A percentile compares a stretch with the other conserved stretches of the same genome.
phyloP scores from a whole-genome alignment of 306 rosid genomes.

The Fragaria vesca region DNA sequence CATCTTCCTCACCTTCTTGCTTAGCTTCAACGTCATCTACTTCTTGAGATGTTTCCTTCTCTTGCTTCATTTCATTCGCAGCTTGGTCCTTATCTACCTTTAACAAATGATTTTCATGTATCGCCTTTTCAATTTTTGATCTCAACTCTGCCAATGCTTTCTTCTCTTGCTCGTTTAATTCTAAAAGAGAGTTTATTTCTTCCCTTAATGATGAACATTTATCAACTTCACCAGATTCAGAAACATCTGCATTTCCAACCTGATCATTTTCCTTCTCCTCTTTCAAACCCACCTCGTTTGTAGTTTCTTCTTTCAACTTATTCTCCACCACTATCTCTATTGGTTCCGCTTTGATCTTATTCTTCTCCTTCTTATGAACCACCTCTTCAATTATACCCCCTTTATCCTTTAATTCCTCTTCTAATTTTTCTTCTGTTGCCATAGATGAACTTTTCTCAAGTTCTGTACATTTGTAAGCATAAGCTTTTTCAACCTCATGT shows the following conservation, averaged over 20 bases:
- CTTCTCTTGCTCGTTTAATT: constrained; percentile 13
- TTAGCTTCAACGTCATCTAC: background rate
- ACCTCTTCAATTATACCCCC: background rate
- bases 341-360: background rate
- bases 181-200: background rate
- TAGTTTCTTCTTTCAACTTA: background rate
- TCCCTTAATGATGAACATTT: background rate
- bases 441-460: background rate
- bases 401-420: background rate
- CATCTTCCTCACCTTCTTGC: constrained; percentile 7
- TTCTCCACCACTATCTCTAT: background rate
- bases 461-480: background rate
- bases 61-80: background rate
- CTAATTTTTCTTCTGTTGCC: background rate
- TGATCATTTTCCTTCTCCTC: background rate
- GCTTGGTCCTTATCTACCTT: background rate
- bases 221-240: background rate
- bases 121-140: background rate
- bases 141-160: constrained; percentile 9
- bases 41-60: background rate
- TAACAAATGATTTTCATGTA: constrained; percentile 5
- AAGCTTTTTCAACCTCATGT: background rate
- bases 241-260: background rate
- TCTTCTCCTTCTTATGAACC: background rate
- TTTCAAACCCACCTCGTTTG: background rate